Conservation (phyloP, 2,329 filamentous ascomycete genomes). For the Tolypocladium guangdongense region DNA sequence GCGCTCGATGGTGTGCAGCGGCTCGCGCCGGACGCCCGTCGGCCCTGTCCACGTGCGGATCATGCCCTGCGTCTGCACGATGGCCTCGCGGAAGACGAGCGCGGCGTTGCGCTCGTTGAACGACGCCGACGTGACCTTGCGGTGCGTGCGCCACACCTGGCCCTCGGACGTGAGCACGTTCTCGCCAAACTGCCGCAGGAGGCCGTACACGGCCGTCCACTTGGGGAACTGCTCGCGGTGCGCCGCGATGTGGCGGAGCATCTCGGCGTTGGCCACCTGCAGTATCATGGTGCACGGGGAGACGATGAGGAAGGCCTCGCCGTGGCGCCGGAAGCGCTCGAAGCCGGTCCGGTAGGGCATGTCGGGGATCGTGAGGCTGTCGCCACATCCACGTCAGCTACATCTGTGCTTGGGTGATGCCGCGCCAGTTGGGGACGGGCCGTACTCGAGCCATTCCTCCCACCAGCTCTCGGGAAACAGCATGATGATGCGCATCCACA, state of each 20-base stretch:
- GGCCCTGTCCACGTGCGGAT: constrained; percentile 43
- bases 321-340: constrained; percentile 45
- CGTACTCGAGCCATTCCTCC: constrained; percentile 50
- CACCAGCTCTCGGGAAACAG: constrained; percentile 43
- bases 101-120: constrained; percentile 70
- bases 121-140: constrained; percentile 58
- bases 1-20: constrained; percentile 44
- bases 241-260: constrained; percentile 52
- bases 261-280: constrained; percentile 52
- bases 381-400: constrained; percentile 4
- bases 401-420: neutral
- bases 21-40: constrained; percentile 15
- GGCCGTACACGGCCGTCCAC: constrained; percentile 22
- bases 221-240: constrained; percentile 59
- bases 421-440: neutral
- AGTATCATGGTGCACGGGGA: constrained; percentile 42
- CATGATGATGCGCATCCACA: constrained; percentile 46
- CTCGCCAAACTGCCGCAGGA: constrained; percentile 45
- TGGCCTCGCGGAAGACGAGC: constrained; percentile 52
- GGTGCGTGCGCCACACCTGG: constrained; percentile 57
- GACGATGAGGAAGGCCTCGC: constrained; percentile 56
- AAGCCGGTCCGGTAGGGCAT: constrained; percentile 48
- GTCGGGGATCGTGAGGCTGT: constrained; percentile 45
- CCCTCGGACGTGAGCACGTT: constrained; percentile 66
- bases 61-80: constrained; percentile 52